Percentiles rank a stretch among this genome's conserved stretches.
These are phyloP conservation scores for Nannochloropsis gaditana DNA, from an alignment of 108 stramenopile genomes.

Conservation along the genomic window DNA sequence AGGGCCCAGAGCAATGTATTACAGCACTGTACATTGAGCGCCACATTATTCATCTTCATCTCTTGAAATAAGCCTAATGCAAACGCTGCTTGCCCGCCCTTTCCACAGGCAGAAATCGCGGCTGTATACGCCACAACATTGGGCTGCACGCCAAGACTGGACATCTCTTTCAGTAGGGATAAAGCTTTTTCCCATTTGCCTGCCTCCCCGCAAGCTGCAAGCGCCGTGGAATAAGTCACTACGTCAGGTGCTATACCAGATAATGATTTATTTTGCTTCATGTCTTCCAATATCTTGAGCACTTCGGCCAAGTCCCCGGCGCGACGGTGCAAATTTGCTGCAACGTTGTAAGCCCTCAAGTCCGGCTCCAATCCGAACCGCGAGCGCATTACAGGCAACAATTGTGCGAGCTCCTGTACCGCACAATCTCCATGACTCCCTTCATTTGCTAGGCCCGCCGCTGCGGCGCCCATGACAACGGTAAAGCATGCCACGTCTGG, in stretches of 20 bases:
- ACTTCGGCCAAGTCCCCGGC: constrained; percentile 20
- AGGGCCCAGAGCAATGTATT: constrained; percentile 24
- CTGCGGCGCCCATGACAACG: not conserved
- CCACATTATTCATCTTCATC: constrained; percentile 24
- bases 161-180: constrained; percentile 31
- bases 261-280: not conserved
- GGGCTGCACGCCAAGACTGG: constrained; percentile 26
- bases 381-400: not conserved
- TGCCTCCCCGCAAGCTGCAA: constrained; percentile 33
- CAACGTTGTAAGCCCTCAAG: not conserved
- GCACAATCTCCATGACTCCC: not conserved
- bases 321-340: constrained; percentile 1
- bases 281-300: constrained; percentile 32
- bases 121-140: constrained; percentile 28
- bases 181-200: constrained; percentile 39
- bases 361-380: constrained; percentile 15
- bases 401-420: not conserved
- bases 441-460: not conserved
- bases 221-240: constrained; percentile 28
- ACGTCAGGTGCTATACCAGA: constrained; percentile 27
- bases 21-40: constrained; percentile 21
- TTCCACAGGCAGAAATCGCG: constrained; percentile 31
- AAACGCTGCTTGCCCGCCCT: not conserved
- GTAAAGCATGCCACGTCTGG: not conserved
- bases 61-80: constrained; percentile 21